Evolutionary conservation across 345 rosid genomes (phyloP).

Genomic region (Gossypium ekmanianum): DNA sequence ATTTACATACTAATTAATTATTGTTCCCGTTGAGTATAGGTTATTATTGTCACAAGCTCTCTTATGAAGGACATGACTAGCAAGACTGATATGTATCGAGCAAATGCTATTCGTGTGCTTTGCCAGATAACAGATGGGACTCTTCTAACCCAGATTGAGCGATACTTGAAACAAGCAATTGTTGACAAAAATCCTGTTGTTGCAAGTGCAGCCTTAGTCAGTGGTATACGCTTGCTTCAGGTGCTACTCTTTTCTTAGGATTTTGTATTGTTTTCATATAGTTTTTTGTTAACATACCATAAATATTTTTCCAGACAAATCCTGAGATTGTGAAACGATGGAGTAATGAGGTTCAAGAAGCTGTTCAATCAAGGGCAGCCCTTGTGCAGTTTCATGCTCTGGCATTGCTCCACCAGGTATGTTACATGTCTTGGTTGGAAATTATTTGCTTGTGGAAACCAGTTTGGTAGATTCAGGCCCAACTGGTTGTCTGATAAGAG

Average conservation of each 20-base stretch:
- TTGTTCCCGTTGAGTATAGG: slow-evolving; percentile 35
- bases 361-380: slow-evolving; percentile 93
- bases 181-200: slow-evolving; percentile 99
- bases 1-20: slow-evolving; percentile 18
- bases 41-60: slow-evolving; percentile 95
- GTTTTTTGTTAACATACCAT: slow-evolving; percentile 1
- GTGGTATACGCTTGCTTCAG: slow-evolving; percentile 95
- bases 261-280: background rate
- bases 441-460: slow-evolving; percentile 6
- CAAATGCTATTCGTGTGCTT: slow-evolving; percentile 96
- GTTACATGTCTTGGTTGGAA: slow-evolving; percentile 15
- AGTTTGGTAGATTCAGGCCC: slow-evolving; percentile 4
- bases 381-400: slow-evolving; percentile 98
- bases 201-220: slow-evolving; percentile 97
- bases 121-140: slow-evolving; percentile 95
- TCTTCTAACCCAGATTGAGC: slow-evolving; percentile 86
- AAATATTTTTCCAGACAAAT: slow-evolving; percentile 45
- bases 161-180: slow-evolving; percentile 95
- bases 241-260: slow-evolving; percentile 28
- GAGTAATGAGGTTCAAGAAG: slow-evolving; percentile 99
- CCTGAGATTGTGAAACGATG: slow-evolving; percentile 95
- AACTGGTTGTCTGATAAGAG: background rate
- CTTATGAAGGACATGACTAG: slow-evolving; percentile 99
- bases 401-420: slow-evolving; percentile 84
- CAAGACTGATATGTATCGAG: slow-evolving; percentile 96